These are phyloP conservation scores for Fusarium graminum DNA, from an alignment of 2,329 filamentous ascomycete genomes.

Conservation along the genomic window DNA sequence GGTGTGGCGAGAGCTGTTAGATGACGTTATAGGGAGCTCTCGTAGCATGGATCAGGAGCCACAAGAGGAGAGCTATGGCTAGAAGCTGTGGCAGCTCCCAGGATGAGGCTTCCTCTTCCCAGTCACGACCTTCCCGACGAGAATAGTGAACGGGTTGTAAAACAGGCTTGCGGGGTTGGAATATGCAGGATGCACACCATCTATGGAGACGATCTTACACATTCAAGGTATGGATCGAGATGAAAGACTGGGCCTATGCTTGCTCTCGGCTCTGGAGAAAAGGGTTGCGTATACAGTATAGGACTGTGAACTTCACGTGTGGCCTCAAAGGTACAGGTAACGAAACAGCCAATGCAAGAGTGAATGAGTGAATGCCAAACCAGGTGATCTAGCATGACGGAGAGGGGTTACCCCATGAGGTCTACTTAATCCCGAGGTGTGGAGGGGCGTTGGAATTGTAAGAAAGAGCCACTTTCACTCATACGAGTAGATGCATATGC, in stretches of 20 bases:
- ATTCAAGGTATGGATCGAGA: constrained; percentile 39
- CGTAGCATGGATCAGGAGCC: constrained; percentile 29
- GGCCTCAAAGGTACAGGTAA: constrained; percentile 8
- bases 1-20: constrained; percentile 43
- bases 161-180: constrained; percentile 44
- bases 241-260: constrained; percentile 33
- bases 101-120: constrained; percentile 32
- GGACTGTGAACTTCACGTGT: constrained; percentile 1
- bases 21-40: constrained; percentile 45
- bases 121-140: constrained; percentile 12
- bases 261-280: constrained; percentile 2
- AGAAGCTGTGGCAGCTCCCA: constrained; percentile 20
- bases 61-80: constrained; percentile 17
- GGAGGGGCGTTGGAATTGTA: constrained; percentile 15
- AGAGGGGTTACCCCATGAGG: constrained; percentile 45
- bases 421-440: constrained; percentile 36
- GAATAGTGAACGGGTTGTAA: constrained; percentile 23
- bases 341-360: constrained; percentile 8
- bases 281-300: constrained; percentile 23
- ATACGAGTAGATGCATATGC: constrained; percentile 27
- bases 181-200: constrained; percentile 30
- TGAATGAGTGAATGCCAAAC: constrained; percentile 17
- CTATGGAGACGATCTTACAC: constrained; percentile 34
- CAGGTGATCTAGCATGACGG: constrained; percentile 35
- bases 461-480: constrained; percentile 24